Evolutionary conservation across 768 basidiomycete genomes (phyloP).

Genomic region (Paxillus rubicundulus): DNA sequence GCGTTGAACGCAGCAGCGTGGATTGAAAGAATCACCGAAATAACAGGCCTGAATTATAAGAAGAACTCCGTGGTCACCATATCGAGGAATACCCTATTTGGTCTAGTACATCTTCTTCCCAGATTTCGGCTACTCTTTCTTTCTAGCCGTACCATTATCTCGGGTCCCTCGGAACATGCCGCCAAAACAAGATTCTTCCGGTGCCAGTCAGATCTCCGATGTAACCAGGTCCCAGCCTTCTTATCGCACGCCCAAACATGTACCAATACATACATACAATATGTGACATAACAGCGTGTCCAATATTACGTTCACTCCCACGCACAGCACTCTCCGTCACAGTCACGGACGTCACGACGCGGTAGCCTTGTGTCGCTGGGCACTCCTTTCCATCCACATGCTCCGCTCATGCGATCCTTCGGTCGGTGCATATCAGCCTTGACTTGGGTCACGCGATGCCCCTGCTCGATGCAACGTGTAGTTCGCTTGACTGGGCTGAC

Average conservation of each 20-base stretch:
- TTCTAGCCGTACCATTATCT: constrained; percentile 33
- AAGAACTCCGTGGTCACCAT: constrained; percentile 28
- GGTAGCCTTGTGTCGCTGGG: constrained; percentile 3
- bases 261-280: constrained; percentile 9
- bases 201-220: constrained; percentile 28
- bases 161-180: constrained; percentile 33
- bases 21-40: constrained; percentile 9
- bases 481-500: neutral
- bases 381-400: neutral
- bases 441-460: neutral
- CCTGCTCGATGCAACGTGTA: neutral
- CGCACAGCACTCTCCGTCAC: constrained; percentile 25
- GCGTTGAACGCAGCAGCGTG: constrained; percentile 20
- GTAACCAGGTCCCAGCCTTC: neutral
- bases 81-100: constrained; percentile 23
- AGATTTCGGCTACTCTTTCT: constrained; percentile 40
- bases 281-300: constrained; percentile 31
- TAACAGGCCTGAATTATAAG: constrained; percentile 30
- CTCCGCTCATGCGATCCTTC: too few relatives aligned
- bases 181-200: constrained; percentile 22
- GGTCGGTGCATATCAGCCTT: neutral
- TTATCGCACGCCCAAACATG: constrained; percentile 14
- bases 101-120: constrained; percentile 30
- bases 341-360: constrained; percentile 8
- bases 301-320: constrained; percentile 30